Percentiles rank a stretch among this genome's conserved stretches.
Evolutionary conservation across 371 early-diverging fungal species (phyloP).

Genomic region (Rhizopus stolonifer): DNA sequence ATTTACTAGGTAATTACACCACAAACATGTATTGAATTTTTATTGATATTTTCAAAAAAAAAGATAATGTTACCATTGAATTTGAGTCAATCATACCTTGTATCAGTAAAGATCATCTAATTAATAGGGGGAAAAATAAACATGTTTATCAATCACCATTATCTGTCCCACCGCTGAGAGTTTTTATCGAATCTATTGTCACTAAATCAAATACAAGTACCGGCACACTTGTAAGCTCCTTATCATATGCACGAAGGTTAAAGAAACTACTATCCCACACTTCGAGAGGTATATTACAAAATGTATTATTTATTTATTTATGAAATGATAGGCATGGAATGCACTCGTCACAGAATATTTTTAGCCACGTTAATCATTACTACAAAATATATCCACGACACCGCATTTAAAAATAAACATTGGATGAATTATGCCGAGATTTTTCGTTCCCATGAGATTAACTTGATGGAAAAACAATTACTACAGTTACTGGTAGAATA

Average conservation of each 20-base stretch:
- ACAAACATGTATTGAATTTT: neutral
- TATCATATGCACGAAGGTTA: slow-evolving; percentile 56
- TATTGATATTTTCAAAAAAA: neutral
- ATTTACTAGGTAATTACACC: slow-evolving; percentile 25
- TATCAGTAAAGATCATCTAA: neutral
- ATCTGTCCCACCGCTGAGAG: slow-evolving; percentile 23
- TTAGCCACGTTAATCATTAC: slow-evolving; percentile 71
- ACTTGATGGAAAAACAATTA: slow-evolving; percentile 81
- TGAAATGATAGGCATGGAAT: slow-evolving; percentile 79
- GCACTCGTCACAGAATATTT: slow-evolving; percentile 77
- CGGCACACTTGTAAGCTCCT: slow-evolving; percentile 57
- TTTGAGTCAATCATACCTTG: slow-evolving; percentile 18
- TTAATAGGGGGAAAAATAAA: neutral
- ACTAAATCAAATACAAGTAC: slow-evolving; percentile 42
- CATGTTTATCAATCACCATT: neutral
- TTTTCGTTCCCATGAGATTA: slow-evolving; percentile 74
- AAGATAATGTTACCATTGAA: slow-evolving; percentile 20
- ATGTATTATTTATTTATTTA: too few species aligned
- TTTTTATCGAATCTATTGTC: slow-evolving; percentile 46
- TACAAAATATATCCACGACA: slow-evolving; percentile 73
- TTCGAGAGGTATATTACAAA: slow-evolving; percentile 56
- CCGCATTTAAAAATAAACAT: slow-evolving; percentile 74
- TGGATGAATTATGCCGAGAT: slow-evolving; percentile 71
- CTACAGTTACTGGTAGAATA: slow-evolving; percentile 63
- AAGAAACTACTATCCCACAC: slow-evolving; percentile 44